phyloP scores from a whole-genome alignment of 805 yeast genomes.

The Wickerhamomyces subpelliculosus region DNA sequence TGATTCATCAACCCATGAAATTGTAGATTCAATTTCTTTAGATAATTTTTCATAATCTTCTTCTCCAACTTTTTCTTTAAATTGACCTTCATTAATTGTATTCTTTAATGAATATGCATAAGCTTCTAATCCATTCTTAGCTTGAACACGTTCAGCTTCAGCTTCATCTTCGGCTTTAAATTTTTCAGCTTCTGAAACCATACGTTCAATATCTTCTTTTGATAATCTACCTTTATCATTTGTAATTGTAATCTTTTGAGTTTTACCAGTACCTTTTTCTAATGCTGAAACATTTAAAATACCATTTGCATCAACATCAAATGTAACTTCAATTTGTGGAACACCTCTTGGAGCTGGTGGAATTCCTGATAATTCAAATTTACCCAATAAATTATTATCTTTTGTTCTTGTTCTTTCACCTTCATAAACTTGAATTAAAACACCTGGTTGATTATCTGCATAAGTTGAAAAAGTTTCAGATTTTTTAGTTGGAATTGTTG shows the following conservation, averaged over 20 bases:
- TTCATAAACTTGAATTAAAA: slow-evolving; percentile 94
- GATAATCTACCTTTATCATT: slow-evolving; percentile 98
- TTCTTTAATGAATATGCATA: slow-evolving; percentile 92
- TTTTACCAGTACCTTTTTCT: slow-evolving; percentile 98
- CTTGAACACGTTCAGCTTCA: slow-evolving; percentile 87
- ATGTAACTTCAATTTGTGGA: slow-evolving; percentile 96
- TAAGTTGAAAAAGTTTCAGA: slow-evolving; percentile 96
- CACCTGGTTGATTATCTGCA: slow-evolving; percentile 99
- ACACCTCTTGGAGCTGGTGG: slow-evolving; percentile 99
- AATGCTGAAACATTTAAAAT: slow-evolving; percentile 94
- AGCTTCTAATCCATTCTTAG: slow-evolving; percentile 95
- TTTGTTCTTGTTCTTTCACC: slow-evolving; percentile 97
- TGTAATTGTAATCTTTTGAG: slow-evolving; percentile 94
- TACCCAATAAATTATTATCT: slow-evolving; percentile 96
- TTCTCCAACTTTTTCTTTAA: slow-evolving; percentile 73
- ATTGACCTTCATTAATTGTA: slow-evolving; percentile 61
- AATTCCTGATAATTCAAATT: slow-evolving; percentile 92
- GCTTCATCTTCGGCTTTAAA: slow-evolving; percentile 95
- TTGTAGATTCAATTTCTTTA: slow-evolving; percentile 79
- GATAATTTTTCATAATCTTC: slow-evolving; percentile 67
- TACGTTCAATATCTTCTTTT: slow-evolving; percentile 95
- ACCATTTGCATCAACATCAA: slow-evolving; percentile 96
- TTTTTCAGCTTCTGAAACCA: slow-evolving; percentile 97
- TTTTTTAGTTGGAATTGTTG: slow-evolving; percentile 97
- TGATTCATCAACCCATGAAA: slow-evolving; percentile 88